Evolutionary conservation across 2,329 filamentous ascomycete genomes (phyloP).

Genomic region (Xylaria sp.): DNA sequence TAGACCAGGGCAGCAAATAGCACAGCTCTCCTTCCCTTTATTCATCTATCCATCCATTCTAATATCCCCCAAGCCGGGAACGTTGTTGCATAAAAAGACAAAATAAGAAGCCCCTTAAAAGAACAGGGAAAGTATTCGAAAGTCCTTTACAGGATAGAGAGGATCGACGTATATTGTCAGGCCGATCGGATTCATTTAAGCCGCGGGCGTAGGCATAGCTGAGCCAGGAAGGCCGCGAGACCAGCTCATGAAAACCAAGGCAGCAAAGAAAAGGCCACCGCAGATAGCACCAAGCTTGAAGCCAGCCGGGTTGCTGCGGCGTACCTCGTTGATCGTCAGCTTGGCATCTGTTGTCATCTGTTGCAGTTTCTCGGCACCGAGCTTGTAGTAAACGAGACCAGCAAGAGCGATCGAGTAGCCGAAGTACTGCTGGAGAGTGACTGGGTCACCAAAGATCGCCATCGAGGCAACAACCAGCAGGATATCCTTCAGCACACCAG

Average conservation of each 20-base stretch:
- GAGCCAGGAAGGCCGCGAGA: conserved; percentile 36
- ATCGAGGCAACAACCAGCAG: conserved; percentile 75
- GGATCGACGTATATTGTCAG: background rate
- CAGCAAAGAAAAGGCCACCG: conserved; percentile 36
- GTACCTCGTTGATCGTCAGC: conserved; percentile 38
- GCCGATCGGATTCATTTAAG: conserved; percentile 11
- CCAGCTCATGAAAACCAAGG: conserved; percentile 39
- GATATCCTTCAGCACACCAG: conserved; percentile 78
- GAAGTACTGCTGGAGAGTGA: conserved; percentile 73
- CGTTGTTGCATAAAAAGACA: conserved; percentile 28
- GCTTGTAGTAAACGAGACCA: conserved; percentile 48
- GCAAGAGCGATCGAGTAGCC: conserved; percentile 71
- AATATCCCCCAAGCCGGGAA: background rate
- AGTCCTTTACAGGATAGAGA: background rate
- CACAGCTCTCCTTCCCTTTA: conserved; percentile 28
- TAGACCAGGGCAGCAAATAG: conserved; percentile 18
- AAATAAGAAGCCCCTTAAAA: conserved; percentile 35
- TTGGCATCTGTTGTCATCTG: conserved; percentile 41
- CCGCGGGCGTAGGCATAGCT: conserved; percentile 33
- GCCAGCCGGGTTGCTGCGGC: conserved; percentile 40
- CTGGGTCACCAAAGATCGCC: conserved; percentile 72
- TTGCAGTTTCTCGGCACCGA: conserved; percentile 45
- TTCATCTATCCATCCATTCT: conserved; percentile 25
- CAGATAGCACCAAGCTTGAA: conserved; percentile 41
- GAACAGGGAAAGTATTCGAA: conserved; percentile 31